phyloP scores from a whole-genome alignment of 371 early-diverging fungal genomes.

The Syncephalis plumigaleata region DNA sequence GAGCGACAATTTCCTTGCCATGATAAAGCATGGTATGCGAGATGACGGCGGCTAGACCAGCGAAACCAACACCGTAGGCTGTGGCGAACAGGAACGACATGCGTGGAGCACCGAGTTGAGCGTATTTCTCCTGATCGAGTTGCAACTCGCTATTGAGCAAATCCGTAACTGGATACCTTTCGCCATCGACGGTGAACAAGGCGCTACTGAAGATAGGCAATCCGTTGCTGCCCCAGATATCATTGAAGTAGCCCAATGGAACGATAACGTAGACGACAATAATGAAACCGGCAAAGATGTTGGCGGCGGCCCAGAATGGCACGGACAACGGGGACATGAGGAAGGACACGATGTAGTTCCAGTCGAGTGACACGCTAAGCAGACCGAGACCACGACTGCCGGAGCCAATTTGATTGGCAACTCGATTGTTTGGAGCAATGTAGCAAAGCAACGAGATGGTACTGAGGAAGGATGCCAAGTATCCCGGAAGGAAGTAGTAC shows the following conservation, averaged over 20 bases:
- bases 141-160: background rate
- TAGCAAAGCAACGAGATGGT: conserved; percentile 21
- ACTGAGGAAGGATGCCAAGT: conserved; percentile 28
- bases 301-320: conserved; percentile 18
- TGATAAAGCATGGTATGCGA: conserved; percentile 32
- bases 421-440: conserved; percentile 23
- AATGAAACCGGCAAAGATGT: conserved; percentile 22
- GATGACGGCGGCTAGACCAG: conserved; percentile 29
- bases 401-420: conserved; percentile 27
- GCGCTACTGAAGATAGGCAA: conserved; percentile 9
- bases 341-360: conserved; percentile 14
- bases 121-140: background rate
- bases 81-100: conserved; percentile 42
- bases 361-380: conserved; percentile 15
- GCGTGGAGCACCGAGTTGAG: conserved; percentile 21
- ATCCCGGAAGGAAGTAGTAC: conserved; percentile 38
- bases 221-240: conserved; percentile 17
- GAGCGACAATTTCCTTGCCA: conserved; percentile 21
- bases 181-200: background rate
- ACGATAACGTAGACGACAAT: conserved; percentile 56
- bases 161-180: background rate
- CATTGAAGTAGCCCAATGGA: conserved; percentile 47
- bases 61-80: conserved; percentile 26
- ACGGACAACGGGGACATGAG: conserved; percentile 20
- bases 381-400: conserved; percentile 17